phyloP scores from a whole-genome alignment of 805 yeast genomes.

The Brettanomyces anomalus region DNA sequence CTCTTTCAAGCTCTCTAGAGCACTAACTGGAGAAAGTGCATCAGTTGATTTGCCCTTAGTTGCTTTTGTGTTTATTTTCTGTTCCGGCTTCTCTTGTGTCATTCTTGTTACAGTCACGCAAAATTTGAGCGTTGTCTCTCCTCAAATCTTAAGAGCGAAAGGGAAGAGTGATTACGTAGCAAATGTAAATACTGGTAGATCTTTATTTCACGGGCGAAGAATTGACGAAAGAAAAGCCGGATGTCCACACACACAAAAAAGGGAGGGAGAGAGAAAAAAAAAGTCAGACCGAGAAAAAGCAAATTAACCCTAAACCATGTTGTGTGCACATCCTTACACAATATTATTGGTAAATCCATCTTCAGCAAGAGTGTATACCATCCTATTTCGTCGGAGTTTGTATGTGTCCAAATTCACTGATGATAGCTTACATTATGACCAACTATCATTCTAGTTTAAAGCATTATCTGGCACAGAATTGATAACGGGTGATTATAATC shows the following conservation, averaged over 20 bases:
- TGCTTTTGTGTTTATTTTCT: conserved; percentile 3
- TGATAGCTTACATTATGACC: too few relatives aligned
- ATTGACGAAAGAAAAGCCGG: too few relatives aligned
- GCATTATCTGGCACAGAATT: too few relatives aligned
- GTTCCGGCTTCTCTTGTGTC: conserved; percentile 5
- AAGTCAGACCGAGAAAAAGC: too few relatives aligned
- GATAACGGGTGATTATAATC: too few relatives aligned
- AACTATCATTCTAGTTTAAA: too few relatives aligned
- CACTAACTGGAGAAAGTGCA: not conserved
- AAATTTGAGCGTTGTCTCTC: not conserved
- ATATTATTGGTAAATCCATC: too few relatives aligned
- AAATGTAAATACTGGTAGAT: not conserved
- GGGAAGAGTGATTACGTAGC: not conserved
- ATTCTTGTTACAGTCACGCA: conserved; percentile 5
- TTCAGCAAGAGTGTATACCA: too few relatives aligned
- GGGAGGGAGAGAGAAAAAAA: not conserved
- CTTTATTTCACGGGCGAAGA: not conserved
- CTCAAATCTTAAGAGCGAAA: not conserved
- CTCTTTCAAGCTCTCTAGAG: conserved; percentile 4
- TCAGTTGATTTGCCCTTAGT: not conserved
- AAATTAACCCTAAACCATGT: too few relatives aligned
- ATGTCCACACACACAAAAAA: not conserved
- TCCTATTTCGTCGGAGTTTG: too few relatives aligned
- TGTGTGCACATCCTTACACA: not conserved
- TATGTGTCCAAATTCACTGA: too few relatives aligned